Conservation (phyloP, 2,329 filamentous ascomycete genomes). For the Fusarium sp. region DNA sequence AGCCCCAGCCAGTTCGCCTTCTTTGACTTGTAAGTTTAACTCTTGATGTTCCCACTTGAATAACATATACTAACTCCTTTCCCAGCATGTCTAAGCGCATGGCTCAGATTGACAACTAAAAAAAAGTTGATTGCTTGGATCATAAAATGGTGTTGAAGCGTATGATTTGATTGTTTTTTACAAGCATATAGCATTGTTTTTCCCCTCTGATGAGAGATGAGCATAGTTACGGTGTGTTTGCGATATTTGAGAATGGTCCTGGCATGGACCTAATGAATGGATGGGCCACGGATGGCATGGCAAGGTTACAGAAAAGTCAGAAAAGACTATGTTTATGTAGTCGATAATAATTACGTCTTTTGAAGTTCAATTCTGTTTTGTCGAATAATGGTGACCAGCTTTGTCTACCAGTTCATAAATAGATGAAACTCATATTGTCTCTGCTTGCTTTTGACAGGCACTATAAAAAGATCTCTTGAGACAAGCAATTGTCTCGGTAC, state of each 20-base stretch:
- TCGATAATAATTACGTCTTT: slow-evolving; percentile 41
- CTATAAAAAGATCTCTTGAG: background rate
- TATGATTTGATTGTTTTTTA: slow-evolving; percentile 38
- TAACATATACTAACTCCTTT: slow-evolving; percentile 47
- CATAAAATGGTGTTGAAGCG: slow-evolving; percentile 36
- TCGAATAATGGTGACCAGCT: background rate
- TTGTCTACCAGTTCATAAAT: background rate
- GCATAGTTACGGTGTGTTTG: slow-evolving; percentile 45
- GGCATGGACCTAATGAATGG: slow-evolving; percentile 41
- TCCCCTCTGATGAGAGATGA: slow-evolving; percentile 38
- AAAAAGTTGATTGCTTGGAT: slow-evolving; percentile 18
- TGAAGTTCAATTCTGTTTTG: slow-evolving; percentile 23
- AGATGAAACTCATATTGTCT: slow-evolving; percentile 6
- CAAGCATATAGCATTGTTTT: slow-evolving; percentile 45
- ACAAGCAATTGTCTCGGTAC: slow-evolving; percentile 1
- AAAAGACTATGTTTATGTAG: slow-evolving; percentile 43
- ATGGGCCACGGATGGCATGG: slow-evolving; percentile 38
- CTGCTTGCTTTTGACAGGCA: background rate
- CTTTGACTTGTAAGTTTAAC: slow-evolving; percentile 87
- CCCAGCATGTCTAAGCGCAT: slow-evolving; percentile 73
- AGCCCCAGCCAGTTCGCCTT: slow-evolving; percentile 96
- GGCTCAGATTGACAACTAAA: slow-evolving; percentile 56
- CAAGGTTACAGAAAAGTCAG: slow-evolving; percentile 46
- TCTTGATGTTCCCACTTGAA: background rate
- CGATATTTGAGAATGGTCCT: slow-evolving; percentile 38